phyloP scores from a whole-genome alignment of 2,329 filamentous ascomycete genomes.

The Ceratocystiopsis sp. region DNA sequence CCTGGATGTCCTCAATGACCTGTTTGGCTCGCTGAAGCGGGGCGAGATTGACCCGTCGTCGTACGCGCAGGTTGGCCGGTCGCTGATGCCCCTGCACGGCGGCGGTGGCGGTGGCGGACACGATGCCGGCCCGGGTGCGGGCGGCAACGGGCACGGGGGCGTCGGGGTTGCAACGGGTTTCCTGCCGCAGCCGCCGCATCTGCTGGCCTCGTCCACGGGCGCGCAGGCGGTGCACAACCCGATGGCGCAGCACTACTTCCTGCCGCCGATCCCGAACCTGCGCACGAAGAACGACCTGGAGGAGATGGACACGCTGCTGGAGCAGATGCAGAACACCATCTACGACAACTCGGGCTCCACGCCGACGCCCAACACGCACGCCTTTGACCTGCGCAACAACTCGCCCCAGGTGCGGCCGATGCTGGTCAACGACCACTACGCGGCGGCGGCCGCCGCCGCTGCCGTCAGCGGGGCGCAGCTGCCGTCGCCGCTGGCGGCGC shows the following conservation, averaged over 20 bases:
- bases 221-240: conserved; percentile 30
- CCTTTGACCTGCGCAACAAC: conserved; percentile 38
- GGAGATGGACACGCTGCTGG: conserved; percentile 86
- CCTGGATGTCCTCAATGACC: conserved; percentile 82
- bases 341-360: conserved; percentile 83
- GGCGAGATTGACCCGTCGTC: conserved; percentile 75
- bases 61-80: conserved; percentile 83
- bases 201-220: conserved; percentile 20
- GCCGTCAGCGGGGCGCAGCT: conserved; percentile 35
- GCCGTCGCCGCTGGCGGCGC: conserved; percentile 41
- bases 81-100: conserved; percentile 66
- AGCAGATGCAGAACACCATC: conserved; percentile 90
- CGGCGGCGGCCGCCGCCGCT: conserved; percentile 5
- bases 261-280: conserved; percentile 73
- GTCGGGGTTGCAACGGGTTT: conserved; percentile 38
- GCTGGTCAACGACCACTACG: conserved; percentile 16
- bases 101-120: conserved; percentile 28
- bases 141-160: conserved; percentile 23
- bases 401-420: conserved; percentile 16
- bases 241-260: conserved; percentile 64
- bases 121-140: conserved; percentile 26
- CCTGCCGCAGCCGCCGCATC: conserved; percentile 34
- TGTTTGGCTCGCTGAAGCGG: conserved; percentile 83
- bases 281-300: conserved; percentile 87
- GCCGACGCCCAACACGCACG: conserved; percentile 60